A percentile compares a stretch with the other conserved stretches of the same genome.
Evolutionary conservation across 176 grass and related monocot species (phyloP).

Genomic region (Carex littledalei): DNA sequence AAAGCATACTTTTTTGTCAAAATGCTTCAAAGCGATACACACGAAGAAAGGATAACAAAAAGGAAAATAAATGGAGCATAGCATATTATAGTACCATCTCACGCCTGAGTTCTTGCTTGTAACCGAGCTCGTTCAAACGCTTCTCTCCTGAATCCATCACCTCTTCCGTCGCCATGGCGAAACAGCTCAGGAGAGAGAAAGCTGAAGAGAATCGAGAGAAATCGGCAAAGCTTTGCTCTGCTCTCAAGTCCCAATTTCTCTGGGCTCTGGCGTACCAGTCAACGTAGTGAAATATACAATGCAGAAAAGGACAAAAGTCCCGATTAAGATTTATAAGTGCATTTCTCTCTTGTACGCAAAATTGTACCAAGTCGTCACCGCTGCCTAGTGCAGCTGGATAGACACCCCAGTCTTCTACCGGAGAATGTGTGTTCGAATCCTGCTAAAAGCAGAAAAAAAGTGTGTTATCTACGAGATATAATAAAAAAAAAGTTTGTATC

Average conservation of each 20-base stretch:
- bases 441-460: too few relatives aligned
- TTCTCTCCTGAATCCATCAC: conserved; percentile 93
- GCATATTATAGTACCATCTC: conserved; percentile 53
- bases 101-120: conserved; percentile 98
- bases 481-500: neutral
- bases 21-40: conserved; percentile 5
- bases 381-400: too few relatives aligned
- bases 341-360: conserved; percentile 20
- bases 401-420: too few relatives aligned
- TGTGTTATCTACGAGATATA: too few relatives aligned
- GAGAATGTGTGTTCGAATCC: too few relatives aligned
- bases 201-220: neutral
- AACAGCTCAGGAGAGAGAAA: neutral
- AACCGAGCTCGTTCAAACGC: conserved; percentile 97
- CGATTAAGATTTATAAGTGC: neutral
- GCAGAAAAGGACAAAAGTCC: neutral
- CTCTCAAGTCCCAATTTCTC: neutral
- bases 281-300: neutral
- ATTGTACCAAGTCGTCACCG: neutral
- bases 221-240: neutral
- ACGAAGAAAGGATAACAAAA: neutral
- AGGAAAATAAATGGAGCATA: neutral
- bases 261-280: neutral
- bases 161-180: conserved; percentile 49
- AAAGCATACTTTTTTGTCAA: neutral